These are phyloP conservation scores for Talaromyces sp. DNA, from an alignment of 2,329 filamentous ascomycete species.

Conservation along the genomic window DNA sequence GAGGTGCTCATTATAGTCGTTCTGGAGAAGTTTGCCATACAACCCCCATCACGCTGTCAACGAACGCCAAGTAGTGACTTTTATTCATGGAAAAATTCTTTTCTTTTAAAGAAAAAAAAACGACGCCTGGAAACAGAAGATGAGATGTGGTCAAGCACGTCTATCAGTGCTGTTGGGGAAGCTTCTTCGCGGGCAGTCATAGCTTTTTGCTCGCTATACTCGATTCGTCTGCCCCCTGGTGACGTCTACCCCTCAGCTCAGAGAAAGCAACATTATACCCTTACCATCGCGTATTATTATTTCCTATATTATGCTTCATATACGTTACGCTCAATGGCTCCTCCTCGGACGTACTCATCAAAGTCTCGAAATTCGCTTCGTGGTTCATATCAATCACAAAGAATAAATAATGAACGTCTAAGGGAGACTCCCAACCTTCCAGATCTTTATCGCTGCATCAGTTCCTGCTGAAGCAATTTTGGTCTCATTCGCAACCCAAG, in stretches of 20 bases:
- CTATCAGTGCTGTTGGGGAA: background rate
- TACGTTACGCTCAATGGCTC: background rate
- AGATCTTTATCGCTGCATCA: slow-evolving; percentile 88
- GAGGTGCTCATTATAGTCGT: slow-evolving; percentile 10
- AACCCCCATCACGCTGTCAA: background rate
- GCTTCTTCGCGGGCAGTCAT: background rate
- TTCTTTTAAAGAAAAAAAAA: background rate
- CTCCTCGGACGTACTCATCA: no score
- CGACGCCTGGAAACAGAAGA: background rate
- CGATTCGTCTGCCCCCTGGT: background rate
- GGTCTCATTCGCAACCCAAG: slow-evolving; percentile 65
- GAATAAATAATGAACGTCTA: slow-evolving; percentile 17
- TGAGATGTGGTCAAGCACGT: background rate
- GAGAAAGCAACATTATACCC: background rate
- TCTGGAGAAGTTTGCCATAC: background rate
- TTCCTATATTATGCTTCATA: background rate
- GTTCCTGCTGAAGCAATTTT: slow-evolving; percentile 77
- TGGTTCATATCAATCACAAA: background rate
- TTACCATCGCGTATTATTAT: background rate
- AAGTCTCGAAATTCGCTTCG: background rate
- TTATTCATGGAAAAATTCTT: background rate
- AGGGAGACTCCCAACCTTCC: slow-evolving; percentile 61
- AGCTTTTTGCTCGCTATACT: background rate
- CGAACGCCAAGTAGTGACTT: background rate
- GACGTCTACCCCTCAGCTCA: background rate